These are phyloP conservation scores for Angomonas deanei DNA, from an alignment of 208 protist species.

Conservation along the genomic window DNA sequence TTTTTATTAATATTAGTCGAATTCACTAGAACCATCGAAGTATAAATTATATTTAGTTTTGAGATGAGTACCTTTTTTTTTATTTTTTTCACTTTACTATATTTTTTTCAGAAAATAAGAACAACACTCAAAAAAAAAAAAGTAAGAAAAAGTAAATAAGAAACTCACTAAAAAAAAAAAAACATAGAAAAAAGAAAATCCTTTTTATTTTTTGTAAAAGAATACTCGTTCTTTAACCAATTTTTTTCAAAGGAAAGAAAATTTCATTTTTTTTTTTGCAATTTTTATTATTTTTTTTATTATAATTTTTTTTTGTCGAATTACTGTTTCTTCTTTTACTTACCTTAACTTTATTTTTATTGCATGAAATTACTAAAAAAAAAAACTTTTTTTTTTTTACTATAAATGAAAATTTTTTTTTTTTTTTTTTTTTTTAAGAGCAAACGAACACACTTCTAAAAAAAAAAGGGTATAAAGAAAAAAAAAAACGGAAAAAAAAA, in stretches of 20 bases:
- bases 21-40: too few relatives aligned
- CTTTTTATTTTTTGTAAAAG: neutral
- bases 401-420: neutral
- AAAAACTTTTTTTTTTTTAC: conserved; percentile 1
- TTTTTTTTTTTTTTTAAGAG: neutral
- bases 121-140: neutral
- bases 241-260: neutral
- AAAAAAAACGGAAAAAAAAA: conserved; percentile 2
- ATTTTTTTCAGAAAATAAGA: too few relatives aligned
- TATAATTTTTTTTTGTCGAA: neutral
- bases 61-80: neutral
- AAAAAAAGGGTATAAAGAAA: conserved; percentile 4
- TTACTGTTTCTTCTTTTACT: neutral
- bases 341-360: too few relatives aligned
- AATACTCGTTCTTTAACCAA: neutral
- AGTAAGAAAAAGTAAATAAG: neutral
- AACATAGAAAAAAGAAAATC: neutral
- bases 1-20: too few relatives aligned
- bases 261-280: conserved; percentile 2
- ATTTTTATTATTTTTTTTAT: conserved; percentile 3
- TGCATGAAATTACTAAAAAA: neutral
- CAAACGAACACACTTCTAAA: neutral
- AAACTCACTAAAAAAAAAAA: neutral
- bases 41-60: neutral
- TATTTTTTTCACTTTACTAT: too few relatives aligned